Percentiles rank a stretch among this genome's conserved stretches.
phyloP scores from a whole-genome alignment of 176 grass and related monocot genomes.

The Panicum miliaceum region DNA sequence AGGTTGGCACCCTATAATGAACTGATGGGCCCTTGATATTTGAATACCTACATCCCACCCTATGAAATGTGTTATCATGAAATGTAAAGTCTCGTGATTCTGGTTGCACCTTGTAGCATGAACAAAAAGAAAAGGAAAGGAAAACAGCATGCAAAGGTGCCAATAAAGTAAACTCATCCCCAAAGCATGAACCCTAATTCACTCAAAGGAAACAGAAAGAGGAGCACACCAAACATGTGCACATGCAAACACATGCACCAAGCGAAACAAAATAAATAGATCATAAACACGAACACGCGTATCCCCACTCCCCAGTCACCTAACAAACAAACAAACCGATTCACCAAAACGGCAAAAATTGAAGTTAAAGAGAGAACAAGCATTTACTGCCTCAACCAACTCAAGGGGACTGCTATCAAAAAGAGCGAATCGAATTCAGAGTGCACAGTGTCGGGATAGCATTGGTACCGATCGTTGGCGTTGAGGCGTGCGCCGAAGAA shows the following conservation, averaged over 20 bases:
- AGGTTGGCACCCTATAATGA: neutral
- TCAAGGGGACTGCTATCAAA: neutral
- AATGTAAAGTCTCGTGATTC: slow-evolving; percentile 13
- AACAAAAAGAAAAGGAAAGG: neutral
- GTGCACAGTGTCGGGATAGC: neutral
- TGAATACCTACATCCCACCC: neutral
- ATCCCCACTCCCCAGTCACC: slow-evolving; percentile 15
- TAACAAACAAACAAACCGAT: slow-evolving; percentile 39
- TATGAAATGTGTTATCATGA: slow-evolving; percentile 13
- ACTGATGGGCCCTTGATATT: slow-evolving; percentile 9
- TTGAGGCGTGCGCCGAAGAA: slow-evolving; percentile 68
- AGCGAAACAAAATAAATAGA: slow-evolving; percentile 37
- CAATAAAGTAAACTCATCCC: slow-evolving; percentile 36
- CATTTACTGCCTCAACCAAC: neutral
- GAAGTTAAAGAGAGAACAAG: neutral
- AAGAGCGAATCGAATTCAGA: neutral
- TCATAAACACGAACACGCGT: slow-evolving; percentile 37
- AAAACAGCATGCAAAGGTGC: neutral
- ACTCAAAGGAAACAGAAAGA: slow-evolving; percentile 46
- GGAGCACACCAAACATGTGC: slow-evolving; percentile 44
- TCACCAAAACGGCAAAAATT: slow-evolving; percentile 23
- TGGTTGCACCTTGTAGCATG: neutral
- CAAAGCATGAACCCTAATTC: slow-evolving; percentile 52
- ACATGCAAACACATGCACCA: slow-evolving; percentile 50
- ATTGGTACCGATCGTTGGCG: slow-evolving; percentile 63